Base-by-base conservation (phyloP, 106 monocot genomes). In the Platanthera guangdongensis region DNA sequence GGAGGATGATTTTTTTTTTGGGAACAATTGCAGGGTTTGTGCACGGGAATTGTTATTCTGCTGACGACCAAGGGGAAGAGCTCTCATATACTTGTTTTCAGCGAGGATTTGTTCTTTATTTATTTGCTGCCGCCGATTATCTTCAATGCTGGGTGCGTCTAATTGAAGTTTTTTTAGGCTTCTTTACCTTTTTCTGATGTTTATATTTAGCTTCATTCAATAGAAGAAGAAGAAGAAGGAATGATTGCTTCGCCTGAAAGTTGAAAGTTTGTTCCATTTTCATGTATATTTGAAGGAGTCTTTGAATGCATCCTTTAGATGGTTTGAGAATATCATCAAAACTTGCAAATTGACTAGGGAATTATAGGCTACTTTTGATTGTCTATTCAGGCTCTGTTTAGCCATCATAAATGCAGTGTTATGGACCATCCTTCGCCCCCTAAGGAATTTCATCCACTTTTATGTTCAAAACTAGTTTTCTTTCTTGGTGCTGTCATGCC, bases 121-220 rank as follows among this genome's bases (percentile, higher is more conserved):
- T 97, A 91, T 54, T 85, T 97, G 67, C 91, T 97, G 8, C 97
- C 97, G 0, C 97, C 97, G 47, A 97, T 97, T 51, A 97, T 97
- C 73, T 97, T 97, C 68, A 97, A 97, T 74, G 97, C 97, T 11
- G 97, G 97, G 97, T 97, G 79, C 72, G 73, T 62, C 15, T 28
- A 13, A 5, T 30, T 30, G 32, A 52, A 15, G 32, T 55, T 74
- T 39, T 4, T 18, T 54, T 53, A 11, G 65, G 65, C 65, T 32
- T 65, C 25, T 28, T 32, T 32, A 0, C 30, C 9, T 5, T 11
- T 2, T 11, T 8, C 65, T 32, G 8, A 62, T 62, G 62, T 15
- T 62, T 21, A 25, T 25, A 22, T 39, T 68, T 9, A 45, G 12
- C 32, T 32, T 32, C 32, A 32, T 32, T 32, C 32, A 32, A 32